Percentiles rank a stretch among this genome's conserved stretches.
Conservation (phyloP, 2,329 filamentous ascomycete genomes). For the Corniculantispora saksenae region DNA sequence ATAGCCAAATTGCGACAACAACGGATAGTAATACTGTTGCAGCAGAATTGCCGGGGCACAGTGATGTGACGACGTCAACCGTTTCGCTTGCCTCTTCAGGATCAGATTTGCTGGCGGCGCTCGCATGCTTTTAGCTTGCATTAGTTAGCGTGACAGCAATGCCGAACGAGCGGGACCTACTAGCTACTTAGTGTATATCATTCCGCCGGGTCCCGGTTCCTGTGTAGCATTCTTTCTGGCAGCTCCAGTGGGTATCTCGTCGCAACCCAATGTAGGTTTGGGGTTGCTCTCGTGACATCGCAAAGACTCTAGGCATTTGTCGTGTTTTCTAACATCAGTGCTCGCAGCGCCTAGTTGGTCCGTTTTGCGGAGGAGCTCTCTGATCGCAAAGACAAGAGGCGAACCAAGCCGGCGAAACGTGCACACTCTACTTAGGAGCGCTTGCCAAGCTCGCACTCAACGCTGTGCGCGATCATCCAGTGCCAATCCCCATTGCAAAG, state of each 20-base stretch:
- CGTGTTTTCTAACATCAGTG: too few species aligned
- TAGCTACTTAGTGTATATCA: too few species aligned
- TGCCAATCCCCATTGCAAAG: background rate
- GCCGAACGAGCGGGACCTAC: background rate
- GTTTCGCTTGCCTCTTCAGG: background rate
- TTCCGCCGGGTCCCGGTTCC: slow-evolving; percentile 9
- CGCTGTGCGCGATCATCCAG: background rate
- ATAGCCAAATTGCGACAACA: background rate
- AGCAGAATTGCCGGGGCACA: background rate
- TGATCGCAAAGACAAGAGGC: too few species aligned
- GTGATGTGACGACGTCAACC: slow-evolving; percentile 1
- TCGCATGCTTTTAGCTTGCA: slow-evolving; percentile 1
- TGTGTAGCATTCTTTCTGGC: background rate
- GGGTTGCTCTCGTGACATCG: too few species aligned
- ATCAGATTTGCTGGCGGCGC: background rate
- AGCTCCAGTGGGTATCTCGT: too few species aligned
- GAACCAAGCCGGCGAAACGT: too few species aligned
- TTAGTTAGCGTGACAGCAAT: background rate
- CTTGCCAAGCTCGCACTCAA: background rate
- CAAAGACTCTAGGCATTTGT: too few species aligned
- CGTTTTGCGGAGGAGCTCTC: too few species aligned
- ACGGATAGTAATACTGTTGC: slow-evolving; percentile 5
- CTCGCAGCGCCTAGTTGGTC: too few species aligned
- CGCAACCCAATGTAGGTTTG: too few species aligned
- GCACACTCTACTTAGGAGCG: too few species aligned